Conservation (phyloP, 2,329 filamentous ascomycete species). For the Pseudocercospora vitis region DNA sequence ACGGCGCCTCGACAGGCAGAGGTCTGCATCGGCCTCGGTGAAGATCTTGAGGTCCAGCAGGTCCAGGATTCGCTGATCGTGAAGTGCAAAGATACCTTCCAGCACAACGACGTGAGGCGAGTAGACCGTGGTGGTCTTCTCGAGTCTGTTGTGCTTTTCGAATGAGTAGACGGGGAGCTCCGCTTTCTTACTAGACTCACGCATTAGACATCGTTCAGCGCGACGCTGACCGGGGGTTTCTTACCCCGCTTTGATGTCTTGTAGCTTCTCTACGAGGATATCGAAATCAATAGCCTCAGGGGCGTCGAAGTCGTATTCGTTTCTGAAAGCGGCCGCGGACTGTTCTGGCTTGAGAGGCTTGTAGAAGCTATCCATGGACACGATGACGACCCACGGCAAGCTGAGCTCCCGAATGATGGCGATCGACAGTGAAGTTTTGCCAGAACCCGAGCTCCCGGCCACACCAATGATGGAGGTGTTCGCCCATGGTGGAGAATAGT, state of each 20-base stretch:
- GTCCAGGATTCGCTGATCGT: conserved; percentile 81
- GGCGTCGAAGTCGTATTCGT: conserved; percentile 95
- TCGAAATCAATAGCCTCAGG: conserved; percentile 96
- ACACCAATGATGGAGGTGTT: conserved; percentile 96
- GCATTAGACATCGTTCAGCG: background rate
- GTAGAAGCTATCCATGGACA: conserved; percentile 99
- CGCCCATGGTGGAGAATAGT: conserved; percentile 93
- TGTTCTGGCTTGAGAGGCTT: conserved; percentile 80
- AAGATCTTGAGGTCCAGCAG: conserved; percentile 96
- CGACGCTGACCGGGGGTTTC: conserved; percentile 28
- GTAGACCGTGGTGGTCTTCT: conserved; percentile 83
- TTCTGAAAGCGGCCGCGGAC: conserved; percentile 76
- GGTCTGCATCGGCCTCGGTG: conserved; percentile 92
- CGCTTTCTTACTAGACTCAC: conserved; percentile 66
- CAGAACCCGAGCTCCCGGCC: conserved; percentile 90
- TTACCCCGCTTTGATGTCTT: conserved; percentile 89
- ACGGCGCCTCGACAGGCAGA: conserved; percentile 87
- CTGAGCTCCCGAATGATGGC: conserved; percentile 88
- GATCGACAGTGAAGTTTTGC: conserved; percentile 90
- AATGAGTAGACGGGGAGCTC: conserved; percentile 97
- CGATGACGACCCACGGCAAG: conserved; percentile 94
- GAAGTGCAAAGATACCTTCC: conserved; percentile 93
- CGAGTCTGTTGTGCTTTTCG: conserved; percentile 77
- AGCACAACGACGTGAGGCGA: conserved; percentile 93
- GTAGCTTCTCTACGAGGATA: conserved; percentile 72